Evolutionary conservation across 257 asterid species (phyloP).

Genomic region (Solanum tacnaense): DNA sequence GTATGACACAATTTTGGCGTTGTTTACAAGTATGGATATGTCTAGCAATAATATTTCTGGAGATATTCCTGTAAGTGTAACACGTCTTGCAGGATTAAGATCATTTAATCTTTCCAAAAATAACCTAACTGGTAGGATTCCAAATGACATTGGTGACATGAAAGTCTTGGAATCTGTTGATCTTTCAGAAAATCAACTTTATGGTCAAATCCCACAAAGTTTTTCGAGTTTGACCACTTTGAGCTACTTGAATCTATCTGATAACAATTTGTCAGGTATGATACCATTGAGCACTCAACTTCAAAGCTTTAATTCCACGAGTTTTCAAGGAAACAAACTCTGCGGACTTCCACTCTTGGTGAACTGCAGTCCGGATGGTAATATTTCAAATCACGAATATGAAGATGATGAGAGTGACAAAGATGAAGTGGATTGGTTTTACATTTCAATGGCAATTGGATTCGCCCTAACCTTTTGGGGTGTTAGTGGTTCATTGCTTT

Average conservation of each 20-base stretch:
- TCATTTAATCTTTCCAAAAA: constrained; percentile 22
- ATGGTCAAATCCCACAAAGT: not conserved
- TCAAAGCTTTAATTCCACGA: not conserved
- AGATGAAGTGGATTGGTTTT: constrained; percentile 1
- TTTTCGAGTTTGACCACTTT: not conserved
- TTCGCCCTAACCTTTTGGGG: constrained; percentile 5
- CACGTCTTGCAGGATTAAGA: constrained; percentile 8
- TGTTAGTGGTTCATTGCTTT: not conserved
- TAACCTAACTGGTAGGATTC: constrained; percentile 18
- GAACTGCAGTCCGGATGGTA: not conserved
- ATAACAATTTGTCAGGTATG: constrained; percentile 10
- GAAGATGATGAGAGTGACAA: not conserved
- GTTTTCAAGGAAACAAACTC: not conserved
- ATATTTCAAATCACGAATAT: not conserved
- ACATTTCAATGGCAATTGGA: constrained; percentile 6
- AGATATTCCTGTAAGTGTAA: constrained; percentile 15
- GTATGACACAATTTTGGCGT: not conserved
- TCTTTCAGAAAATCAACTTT: not conserved
- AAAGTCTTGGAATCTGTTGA: constrained; percentile 2
- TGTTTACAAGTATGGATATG: constrained; percentile 14
- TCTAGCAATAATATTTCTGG: constrained; percentile 17
- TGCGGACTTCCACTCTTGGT: not conserved
- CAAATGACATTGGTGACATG: constrained; percentile 4
- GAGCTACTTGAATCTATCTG: not conserved
- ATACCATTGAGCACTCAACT: constrained; percentile 1